Percentiles rank a stretch among this genome's conserved stretches.
Evolutionary conservation across 2,329 filamentous ascomycete genomes (phyloP).

Genomic region (Sphaceloma murrayae): DNA sequence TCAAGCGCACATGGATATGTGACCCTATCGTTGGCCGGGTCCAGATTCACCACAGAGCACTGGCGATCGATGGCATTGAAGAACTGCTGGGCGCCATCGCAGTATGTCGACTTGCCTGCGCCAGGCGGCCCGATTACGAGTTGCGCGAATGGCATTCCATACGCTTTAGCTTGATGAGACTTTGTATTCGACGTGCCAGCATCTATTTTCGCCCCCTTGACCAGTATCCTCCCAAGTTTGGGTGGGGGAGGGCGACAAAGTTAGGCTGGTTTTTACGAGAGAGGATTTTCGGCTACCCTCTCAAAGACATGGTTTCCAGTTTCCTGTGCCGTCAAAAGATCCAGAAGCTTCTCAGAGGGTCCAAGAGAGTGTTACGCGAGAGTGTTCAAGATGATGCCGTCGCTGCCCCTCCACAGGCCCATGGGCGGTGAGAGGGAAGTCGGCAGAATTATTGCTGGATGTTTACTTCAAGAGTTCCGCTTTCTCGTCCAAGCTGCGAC

Average conservation of each 20-base stretch:
- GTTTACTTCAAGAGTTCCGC: not conserved
- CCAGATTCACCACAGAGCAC: constrained; percentile 90
- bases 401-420: constrained; percentile 1
- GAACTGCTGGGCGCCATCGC: constrained; percentile 98
- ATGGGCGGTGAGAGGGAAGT: constrained; percentile 5
- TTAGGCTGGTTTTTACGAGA: too few relatives aligned
- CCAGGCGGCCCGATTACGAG: constrained; percentile 65
- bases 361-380: not conserved
- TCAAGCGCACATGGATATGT: constrained; percentile 84
- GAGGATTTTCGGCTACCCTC: too few relatives aligned
- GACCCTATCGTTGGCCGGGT: constrained; percentile 90
- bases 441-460: not conserved
- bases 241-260: too few relatives aligned
- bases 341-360: not conserved
- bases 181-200: too few relatives aligned
- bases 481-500: not conserved
- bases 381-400: not conserved
- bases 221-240: too few relatives aligned
- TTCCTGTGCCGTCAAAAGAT: too few relatives aligned
- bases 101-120: constrained; percentile 93
- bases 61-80: constrained; percentile 90
- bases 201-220: too few relatives aligned
- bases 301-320: too few relatives aligned
- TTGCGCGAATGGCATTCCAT: constrained; percentile 21
- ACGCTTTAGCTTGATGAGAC: too few relatives aligned